Evolutionary conservation across 352 stramenopile species (phyloP), one percentile per base, ranked within the genome.

Genomic region (Pythium angustatum): DNA sequence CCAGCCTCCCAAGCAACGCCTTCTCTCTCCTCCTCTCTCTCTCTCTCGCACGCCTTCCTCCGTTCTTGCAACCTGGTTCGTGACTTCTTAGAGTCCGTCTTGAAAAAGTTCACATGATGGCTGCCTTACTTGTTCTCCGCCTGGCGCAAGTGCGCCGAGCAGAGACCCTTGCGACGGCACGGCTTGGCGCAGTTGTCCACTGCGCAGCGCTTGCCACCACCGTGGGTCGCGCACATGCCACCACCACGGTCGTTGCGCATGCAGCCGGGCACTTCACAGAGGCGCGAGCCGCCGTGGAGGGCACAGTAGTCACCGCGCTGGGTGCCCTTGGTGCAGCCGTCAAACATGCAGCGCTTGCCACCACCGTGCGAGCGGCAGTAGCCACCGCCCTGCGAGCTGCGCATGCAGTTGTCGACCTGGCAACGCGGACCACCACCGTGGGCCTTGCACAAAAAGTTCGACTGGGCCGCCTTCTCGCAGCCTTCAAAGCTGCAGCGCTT

Each of bases 251-350:
- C 86, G 68, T 95, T 93, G 45, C 83, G 81, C 72, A 85, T 92
- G 78, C 88, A 96, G 58, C 81, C 83, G 34, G 72, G 60, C 8
- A 93, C 75, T 67, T 91, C 85, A 69, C 88, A 96, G 56, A 93
- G 69, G 34, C 88, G 87, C 27, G 83, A 92, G 33, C 88, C 88
- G 51, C 88, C 88, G 72, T 96, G 88, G 26, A 90, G 73, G 14
- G 87, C 88, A 48, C 88, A 96, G 68, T 88, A 94, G 67, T 90
- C 85, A 47, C 87, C 88, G 14, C 85, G 87, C 73, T 96, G 87
- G 59, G 87, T 92, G 45, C 87, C 85, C 77, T 96, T 96, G 71
- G 87, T 80, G 61, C 88, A 96, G 34, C 82, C 83, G 38, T 91
- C 77, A 50, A 87, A 83, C 64, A 85, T 84, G 75, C 88, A 96